These are phyloP conservation scores for Fusarium tricinctum DNA, from an alignment of 2,329 filamentous ascomycete genomes.

Conservation along the genomic window DNA sequence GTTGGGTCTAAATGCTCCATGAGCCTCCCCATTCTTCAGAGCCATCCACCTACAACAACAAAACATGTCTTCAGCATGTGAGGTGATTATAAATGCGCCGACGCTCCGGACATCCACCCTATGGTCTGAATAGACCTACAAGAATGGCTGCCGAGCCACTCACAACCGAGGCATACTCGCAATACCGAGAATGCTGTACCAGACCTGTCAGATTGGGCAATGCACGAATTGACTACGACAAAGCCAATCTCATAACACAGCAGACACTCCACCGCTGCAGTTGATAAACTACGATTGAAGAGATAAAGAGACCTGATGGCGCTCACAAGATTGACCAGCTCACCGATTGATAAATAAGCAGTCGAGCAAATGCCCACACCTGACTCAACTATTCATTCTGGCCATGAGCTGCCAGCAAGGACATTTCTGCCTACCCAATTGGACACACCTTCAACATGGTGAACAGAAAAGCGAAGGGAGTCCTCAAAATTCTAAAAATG, in stretches of 20 bases:
- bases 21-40: conserved; percentile 15
- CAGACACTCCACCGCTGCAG: too few species aligned
- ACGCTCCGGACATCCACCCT: background rate
- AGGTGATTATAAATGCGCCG: background rate
- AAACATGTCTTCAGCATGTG: background rate
- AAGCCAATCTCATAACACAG: too few species aligned
- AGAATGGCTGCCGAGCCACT: background rate
- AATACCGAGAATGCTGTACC: background rate
- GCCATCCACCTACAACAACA: conserved; percentile 10
- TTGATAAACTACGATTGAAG: too few species aligned
- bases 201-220: too few species aligned
- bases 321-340: too few species aligned
- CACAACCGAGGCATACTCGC: background rate
- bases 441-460: background rate
- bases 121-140: background rate
- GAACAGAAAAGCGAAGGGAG: background rate
- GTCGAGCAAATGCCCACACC: too few species aligned
- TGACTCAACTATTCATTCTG: too few species aligned
- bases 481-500: too few species aligned
- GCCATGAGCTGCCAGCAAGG: background rate
- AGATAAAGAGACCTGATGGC: too few species aligned
- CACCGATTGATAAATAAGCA: too few species aligned
- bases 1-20: background rate
- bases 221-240: too few species aligned
- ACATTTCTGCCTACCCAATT: background rate